phyloP scores from a whole-genome alignment of 805 yeast genomes.

The Starmerella cellae region DNA sequence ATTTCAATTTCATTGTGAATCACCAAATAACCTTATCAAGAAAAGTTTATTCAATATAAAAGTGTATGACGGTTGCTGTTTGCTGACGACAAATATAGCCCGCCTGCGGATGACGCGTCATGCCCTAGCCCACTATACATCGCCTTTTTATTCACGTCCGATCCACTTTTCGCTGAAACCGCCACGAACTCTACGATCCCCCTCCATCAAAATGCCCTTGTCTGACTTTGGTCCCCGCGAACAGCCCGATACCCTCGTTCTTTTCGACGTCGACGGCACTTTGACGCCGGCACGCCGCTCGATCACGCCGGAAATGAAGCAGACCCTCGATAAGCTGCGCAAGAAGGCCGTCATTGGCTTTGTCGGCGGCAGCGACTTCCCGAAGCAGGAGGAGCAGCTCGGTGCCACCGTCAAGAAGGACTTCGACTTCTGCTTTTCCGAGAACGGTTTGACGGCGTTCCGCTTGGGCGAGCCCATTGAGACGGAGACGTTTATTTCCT shows the following conservation, averaged over 20 bases:
- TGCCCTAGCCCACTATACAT: too few relatives aligned
- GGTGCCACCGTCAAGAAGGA: constrained; percentile 63
- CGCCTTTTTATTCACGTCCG: constrained; percentile 45
- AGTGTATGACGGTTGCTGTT: too few relatives aligned
- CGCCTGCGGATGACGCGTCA: too few relatives aligned
- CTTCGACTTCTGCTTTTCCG: constrained; percentile 93
- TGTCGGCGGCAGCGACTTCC: constrained; percentile 93
- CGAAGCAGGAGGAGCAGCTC: constrained; percentile 91
- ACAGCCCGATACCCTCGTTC: constrained; percentile 55
- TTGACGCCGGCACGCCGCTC: constrained; percentile 89
- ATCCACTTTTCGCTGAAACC: constrained; percentile 52
- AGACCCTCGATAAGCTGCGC: constrained; percentile 60
- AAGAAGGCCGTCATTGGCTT: constrained; percentile 90
- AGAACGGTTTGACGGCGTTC: constrained; percentile 97
- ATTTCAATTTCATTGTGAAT: too few relatives aligned
- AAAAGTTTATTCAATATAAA: too few relatives aligned
- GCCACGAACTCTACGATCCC: constrained; percentile 7
- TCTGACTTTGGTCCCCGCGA: constrained; percentile 69
- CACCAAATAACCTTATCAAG: too few relatives aligned
- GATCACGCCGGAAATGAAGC: constrained; percentile 52
- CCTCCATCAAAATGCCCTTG: constrained; percentile 21
- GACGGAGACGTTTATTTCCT: constrained; percentile 82
- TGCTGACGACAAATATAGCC: too few relatives aligned
- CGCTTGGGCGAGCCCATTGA: constrained; percentile 78
- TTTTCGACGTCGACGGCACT: constrained; percentile 97